Evolutionary conservation across 2,329 filamentous ascomycete species (phyloP), one percentile per base, ranked within the genome.

Genomic region (Fusarium ramigenum): DNA sequence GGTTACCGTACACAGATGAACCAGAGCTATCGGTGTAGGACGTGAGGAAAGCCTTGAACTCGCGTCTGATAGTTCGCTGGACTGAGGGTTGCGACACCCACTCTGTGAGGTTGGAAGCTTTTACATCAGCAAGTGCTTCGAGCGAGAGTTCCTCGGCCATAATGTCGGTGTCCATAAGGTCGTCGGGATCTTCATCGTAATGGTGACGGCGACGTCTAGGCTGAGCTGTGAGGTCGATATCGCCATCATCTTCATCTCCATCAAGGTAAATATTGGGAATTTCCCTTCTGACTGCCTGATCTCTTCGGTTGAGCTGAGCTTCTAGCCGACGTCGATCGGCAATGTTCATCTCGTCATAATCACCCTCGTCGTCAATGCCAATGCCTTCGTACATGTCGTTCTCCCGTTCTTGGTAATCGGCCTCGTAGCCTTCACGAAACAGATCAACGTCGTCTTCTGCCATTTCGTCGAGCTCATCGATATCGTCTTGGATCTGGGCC

Each of bases 1-100:
- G 93, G 76, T 94, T 95, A 60, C 96, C 96, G 81, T 99, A 99
- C 57, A 99, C 95, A 0, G 96, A 99, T 9, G 91, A 92, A 61
- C 95, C 95, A 73, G 92, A 91, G 60, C 95, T 91, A 79, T 99
- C 96, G 10, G 92, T 97, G 82, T 97, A 98, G 77, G 98, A 96
- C 16, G 96, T 98, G 78, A 99, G 86, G 85, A 99, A 99, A 7
- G 93, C 93, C 82, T 97, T 97, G 89, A 99, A 99, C 83, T 99
- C 96, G 78, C 96, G 91, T 80, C 95, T 95, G 82, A 99, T 96
- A 3, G 95, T 97, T 76, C 94, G 90, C 83, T 97, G 94, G 18
- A 99, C 96, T 19, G 94, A 90, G 7, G 94, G 93, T 77, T 95
- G 92, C 19, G 94, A 92, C 46, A 99, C 93, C 97, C 97, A 99